Percentiles rank a stretch among this genome's conserved stretches.
These are phyloP conservation scores for Linum lewisii DNA, from an alignment of 345 rosid genomes.

Conservation along the genomic window DNA sequence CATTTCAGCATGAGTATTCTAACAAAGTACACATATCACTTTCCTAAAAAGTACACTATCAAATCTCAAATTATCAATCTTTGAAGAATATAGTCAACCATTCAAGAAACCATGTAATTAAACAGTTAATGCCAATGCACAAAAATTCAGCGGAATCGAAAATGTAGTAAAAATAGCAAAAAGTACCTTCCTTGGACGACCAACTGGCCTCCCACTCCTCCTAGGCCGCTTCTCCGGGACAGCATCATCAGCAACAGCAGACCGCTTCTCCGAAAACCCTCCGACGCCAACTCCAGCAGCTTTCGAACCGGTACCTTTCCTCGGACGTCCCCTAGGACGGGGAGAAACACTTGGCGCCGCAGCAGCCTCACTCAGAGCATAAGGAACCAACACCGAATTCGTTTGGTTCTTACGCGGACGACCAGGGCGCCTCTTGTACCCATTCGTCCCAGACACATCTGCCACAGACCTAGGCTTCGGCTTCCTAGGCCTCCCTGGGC, in stretches of 20 bases:
- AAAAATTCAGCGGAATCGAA: background rate
- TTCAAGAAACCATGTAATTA: too few species aligned
- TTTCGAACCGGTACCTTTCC: conserved; percentile 14
- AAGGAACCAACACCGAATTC: conserved; percentile 16
- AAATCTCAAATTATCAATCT: too few species aligned
- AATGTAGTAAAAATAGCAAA: too few species aligned
- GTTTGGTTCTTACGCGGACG: conserved; percentile 25
- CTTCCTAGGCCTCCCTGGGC: conserved; percentile 35
- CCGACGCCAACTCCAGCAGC: conserved; percentile 9
- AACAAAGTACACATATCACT: too few species aligned
- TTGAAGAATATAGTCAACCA: too few species aligned
- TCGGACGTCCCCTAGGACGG: conserved; percentile 54
- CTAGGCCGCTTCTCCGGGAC: conserved; percentile 12
- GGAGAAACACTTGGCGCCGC: conserved; percentile 4
- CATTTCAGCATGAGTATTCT: too few species aligned
- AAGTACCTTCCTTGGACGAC: conserved; percentile 65
- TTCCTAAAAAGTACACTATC: too few species aligned
- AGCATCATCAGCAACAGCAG: conserved; percentile 34
- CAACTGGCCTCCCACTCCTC: conserved; percentile 39
- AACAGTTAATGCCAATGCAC: too few species aligned
- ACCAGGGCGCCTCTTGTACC: conserved; percentile 23
- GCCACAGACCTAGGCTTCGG: conserved; percentile 26
- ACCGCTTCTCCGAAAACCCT: conserved; percentile 23
- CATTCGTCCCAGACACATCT: conserved; percentile 12
- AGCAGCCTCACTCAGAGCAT: conserved; percentile 5